phyloP scores from a whole-genome alignment of 345 rosid species.

The Salix exigua region DNA sequence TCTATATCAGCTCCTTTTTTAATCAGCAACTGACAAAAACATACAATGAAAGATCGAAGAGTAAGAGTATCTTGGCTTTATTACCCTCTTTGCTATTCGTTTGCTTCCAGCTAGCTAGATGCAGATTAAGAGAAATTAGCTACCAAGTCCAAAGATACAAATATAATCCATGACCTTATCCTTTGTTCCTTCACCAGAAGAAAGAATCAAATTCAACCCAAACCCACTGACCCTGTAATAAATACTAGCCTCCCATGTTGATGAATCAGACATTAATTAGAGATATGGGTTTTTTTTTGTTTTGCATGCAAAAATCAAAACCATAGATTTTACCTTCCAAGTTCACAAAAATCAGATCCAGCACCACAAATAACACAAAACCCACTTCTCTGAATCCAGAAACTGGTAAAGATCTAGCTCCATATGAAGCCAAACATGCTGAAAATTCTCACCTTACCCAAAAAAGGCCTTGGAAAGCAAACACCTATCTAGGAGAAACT shows the following conservation, averaged over 20 bases:
- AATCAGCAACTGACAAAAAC: conserved; percentile 4
- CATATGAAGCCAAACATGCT: background rate
- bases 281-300: conserved; percentile 34
- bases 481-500: background rate
- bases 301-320: conserved; percentile 31
- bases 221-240: background rate
- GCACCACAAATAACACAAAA: background rate
- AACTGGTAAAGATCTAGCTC: conserved; percentile 3
- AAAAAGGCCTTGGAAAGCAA: background rate
- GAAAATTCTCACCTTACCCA: background rate
- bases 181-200: conserved; percentile 3
- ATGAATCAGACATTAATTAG: conserved; percentile 27
- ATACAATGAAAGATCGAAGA: background rate
- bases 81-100: conserved; percentile 3
- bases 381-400: conserved; percentile 3
- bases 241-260: conserved; percentile 1
- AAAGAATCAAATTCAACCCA: conserved; percentile 3
- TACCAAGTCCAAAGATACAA: conserved; percentile 12
- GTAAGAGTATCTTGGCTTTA: background rate
- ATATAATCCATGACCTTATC: conserved; percentile 35
- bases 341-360: conserved; percentile 21
- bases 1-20: background rate
- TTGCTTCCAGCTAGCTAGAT: background rate
- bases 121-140: conserved; percentile 10
- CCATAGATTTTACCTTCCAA: conserved; percentile 28